Evolutionary conservation across 306 rosid genomes (phyloP), one percentile per base, ranked within the genome.

Genomic region (Herpetospermum pedunculosum): DNA sequence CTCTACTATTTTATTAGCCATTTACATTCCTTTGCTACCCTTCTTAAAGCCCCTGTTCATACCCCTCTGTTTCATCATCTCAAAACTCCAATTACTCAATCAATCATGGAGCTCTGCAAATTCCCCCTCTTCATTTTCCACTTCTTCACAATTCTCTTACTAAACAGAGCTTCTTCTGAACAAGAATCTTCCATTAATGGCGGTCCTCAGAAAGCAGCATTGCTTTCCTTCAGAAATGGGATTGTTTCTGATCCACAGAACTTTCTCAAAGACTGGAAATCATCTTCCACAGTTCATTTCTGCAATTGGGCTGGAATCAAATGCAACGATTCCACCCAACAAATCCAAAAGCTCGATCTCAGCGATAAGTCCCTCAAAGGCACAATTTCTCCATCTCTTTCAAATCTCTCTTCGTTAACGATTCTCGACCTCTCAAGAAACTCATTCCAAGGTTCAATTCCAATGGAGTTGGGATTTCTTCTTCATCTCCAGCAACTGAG

Each of bases 371-470:
- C 88, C 38, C 77, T 94, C 0, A 78, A 68, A 29, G 98, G 96
- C 19, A 88, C 86, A 26, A 86, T 91, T 70, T 91, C 97, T 23
- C 88, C 96, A 26, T 68, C 91, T n/a, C 81, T 94, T 8, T 79
- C 88, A 11, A 84, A 88, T 44, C 89, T 94, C 49, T 85, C 96
- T 67, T 83, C 89, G 37, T 84, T 94, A 70, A 80, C 58, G 25
- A 74, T 94, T 76, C 96, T 94, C 34, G 97, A 94, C 72, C 82
- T 94, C 75, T 91, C 98, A 13, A 82, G 79, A 18, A 94, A 94
- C 78, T 83, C 76, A 50, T 83, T 94, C 9, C 74, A 81, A 73
- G 98, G 95, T 72, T 77, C 75, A 32, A 89, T 91, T 75, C 98
- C 98, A 29, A 73, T 48, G 63, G 96, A 91, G 53, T 70, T 94